Conservation (phyloP, 73 alveolate genomes). For the Loxodes magnus region DNA sequence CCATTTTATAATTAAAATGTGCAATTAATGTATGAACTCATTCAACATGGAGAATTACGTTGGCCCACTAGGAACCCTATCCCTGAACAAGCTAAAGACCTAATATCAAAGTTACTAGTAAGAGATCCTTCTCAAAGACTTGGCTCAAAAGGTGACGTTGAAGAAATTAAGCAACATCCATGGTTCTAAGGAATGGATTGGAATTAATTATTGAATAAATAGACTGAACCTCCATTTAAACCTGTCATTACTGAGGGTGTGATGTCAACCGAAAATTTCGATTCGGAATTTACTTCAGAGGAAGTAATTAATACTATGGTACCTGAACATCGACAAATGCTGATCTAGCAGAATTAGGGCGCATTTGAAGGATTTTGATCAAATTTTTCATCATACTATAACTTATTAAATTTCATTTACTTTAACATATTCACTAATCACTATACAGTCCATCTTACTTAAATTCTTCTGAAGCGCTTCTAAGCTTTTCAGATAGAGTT, state of each 20-base stretch:
- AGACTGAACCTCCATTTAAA: not conserved
- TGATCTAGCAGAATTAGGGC: not conserved
- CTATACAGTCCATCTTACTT: no score
- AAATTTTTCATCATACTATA: not conserved
- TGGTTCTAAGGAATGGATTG: constrained; percentile 10
- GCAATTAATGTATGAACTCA: constrained; percentile 74
- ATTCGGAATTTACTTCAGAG: constrained; percentile 29
- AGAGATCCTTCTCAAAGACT: constrained; percentile 64
- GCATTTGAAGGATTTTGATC: not conserved
- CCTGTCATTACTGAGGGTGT: no score
- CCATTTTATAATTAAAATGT: constrained; percentile 85
- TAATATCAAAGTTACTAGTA: constrained; percentile 45
- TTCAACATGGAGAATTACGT: constrained; percentile 57
- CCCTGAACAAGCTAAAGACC: constrained; percentile 70
- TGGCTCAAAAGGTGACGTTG: constrained; percentile 32
- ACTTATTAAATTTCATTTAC: not conserved
- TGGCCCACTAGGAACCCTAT: constrained; percentile 62
- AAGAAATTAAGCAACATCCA: not conserved
- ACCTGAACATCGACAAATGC: not conserved
- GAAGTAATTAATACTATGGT: constrained; percentile 22
- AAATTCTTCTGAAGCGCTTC: no score
- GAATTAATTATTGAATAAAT: not conserved
- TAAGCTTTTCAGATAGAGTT: no score
- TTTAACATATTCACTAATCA: no score
- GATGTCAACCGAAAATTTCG: constrained; percentile 20